These are phyloP conservation scores for Boletus sp. DNA, from an alignment of 1,284 basidiomycete species.

Conservation along the genomic window DNA sequence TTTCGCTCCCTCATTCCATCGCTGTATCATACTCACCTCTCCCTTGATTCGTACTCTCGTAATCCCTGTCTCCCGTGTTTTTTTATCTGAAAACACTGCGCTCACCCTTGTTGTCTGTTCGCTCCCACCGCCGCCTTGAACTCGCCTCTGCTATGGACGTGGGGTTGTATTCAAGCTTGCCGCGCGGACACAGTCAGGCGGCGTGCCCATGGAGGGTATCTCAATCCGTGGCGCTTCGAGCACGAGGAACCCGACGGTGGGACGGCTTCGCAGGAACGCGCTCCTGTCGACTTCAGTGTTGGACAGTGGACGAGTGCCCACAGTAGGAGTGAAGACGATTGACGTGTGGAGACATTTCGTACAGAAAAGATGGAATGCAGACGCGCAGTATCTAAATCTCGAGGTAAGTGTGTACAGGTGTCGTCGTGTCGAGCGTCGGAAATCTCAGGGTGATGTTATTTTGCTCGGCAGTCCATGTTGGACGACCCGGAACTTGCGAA, in stretches of 20 bases:
- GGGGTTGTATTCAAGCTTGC: conserved; percentile 30
- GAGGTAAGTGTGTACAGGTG: conserved; percentile 49
- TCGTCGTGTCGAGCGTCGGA: neutral
- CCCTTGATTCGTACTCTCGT: conserved; percentile 13
- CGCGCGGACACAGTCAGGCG: conserved; percentile 31
- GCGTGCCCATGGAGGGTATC: conserved; percentile 28
- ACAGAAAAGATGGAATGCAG: conserved; percentile 62
- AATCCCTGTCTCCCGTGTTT: conserved; percentile 31
- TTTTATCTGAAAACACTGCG: conserved; percentile 33
- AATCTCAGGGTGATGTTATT: conserved; percentile 30
- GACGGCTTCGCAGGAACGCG: conserved; percentile 56
- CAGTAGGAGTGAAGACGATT: conserved; percentile 39
- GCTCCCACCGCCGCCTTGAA: conserved; percentile 28
- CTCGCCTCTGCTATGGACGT: conserved; percentile 23
- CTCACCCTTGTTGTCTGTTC: conserved; percentile 39
- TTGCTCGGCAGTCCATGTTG: conserved; percentile 47
- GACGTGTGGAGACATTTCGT: conserved; percentile 72
- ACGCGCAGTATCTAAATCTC: conserved; percentile 71
- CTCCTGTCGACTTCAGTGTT: conserved; percentile 33
- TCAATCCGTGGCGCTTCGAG: conserved; percentile 34
- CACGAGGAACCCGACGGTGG: conserved; percentile 37
- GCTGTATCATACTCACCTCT: conserved; percentile 10
- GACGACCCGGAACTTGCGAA: conserved; percentile 71
- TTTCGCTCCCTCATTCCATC: conserved; percentile 12
- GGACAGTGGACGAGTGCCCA: conserved; percentile 14